Conservation (phyloP, 805 yeast genomes). For the Geotrichum ghanense region DNA sequence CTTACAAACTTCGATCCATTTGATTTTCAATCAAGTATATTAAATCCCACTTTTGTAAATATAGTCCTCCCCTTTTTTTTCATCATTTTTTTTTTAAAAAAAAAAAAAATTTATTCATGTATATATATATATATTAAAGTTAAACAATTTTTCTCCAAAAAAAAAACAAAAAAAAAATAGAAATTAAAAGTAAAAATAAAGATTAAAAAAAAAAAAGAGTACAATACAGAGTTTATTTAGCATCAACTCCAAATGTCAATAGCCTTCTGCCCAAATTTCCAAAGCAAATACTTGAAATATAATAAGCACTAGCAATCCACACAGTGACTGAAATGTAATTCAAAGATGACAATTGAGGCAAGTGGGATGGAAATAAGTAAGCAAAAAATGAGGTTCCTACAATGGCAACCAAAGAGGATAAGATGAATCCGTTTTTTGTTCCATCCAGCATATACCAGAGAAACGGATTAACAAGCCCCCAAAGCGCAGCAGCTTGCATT, state of each 20-base stretch:
- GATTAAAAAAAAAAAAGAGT: neutral
- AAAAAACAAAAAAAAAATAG: neutral
- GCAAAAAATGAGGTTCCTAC: slow-evolving; percentile 22
- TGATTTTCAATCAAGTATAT: slow-evolving; percentile 10
- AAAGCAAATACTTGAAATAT: slow-evolving; percentile 27
- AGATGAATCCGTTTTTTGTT: slow-evolving; percentile 26
- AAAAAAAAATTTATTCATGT: neutral
- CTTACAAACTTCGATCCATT: slow-evolving; percentile 32
- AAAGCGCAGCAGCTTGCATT: slow-evolving; percentile 25
- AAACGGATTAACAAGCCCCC: slow-evolving; percentile 29
- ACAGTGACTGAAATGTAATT: slow-evolving; percentile 19
- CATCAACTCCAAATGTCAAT: slow-evolving; percentile 10
- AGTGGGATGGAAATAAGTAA: slow-evolving; percentile 14
- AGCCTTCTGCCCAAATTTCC: slow-evolving; percentile 29
- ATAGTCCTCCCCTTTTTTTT: neutral
- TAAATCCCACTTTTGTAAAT: slow-evolving; percentile 1
- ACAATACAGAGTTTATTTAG: neutral
- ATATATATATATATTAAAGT: neutral
- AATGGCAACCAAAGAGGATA: slow-evolving; percentile 23
- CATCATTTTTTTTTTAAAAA: neutral
- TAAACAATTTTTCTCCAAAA: neutral
- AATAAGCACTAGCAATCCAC: slow-evolving; percentile 22
- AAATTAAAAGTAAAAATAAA: neutral
- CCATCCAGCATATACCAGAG: slow-evolving; percentile 30
- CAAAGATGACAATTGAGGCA: slow-evolving; percentile 14